Evolutionary conservation across 768 basidiomycete genomes (phyloP), one percentile per base, ranked within the genome.

Genomic region (Lactarius indigo): DNA sequence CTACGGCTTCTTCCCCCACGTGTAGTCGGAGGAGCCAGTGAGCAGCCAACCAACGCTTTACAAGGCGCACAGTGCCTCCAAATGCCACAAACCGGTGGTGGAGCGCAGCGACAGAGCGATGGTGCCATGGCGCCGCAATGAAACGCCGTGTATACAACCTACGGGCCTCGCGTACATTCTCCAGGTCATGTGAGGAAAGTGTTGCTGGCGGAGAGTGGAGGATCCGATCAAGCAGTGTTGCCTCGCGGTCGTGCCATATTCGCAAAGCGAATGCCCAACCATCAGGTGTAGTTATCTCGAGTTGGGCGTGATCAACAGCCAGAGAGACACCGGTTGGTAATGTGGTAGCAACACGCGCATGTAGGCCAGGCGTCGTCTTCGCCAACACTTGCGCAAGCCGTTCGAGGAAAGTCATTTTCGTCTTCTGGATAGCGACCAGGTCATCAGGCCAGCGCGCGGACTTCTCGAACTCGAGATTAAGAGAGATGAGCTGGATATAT

Each of bases 361-460:
- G 81, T 4, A 88, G 75, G 9, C 86, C 86, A 0, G 79, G 64
- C 1, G 83, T 77, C 1, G 80, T 73, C 12, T 76, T 74, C 83
- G 87, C 85, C 57, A 97, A 80, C 1, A 82, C 80, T 23, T 81
- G 79, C 1, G 90, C 93, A 8, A 98, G 81, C 47, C 86, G 85
- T 73, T 94, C 92, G 68, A 98, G 86, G 74, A 98, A 90, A 0
- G 96, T 96, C 1, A 96, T 80, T 75, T 98, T 98, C 76, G 94
- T 89, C 69, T 93, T 93, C 75, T 97, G 96, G 57, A 98, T 91
- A 0, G 95, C 94, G 20, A 81, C 83, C 5, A 98, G 82, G 70
- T 98, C 94, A 73, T 98, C 96, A 0, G 97, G 96, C 97, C 97
- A 99, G 68, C 85, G 85, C 0, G 89, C 87, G 0, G 94, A 96